These are phyloP conservation scores for Claviceps cyperi DNA, from an alignment of 2,329 filamentous ascomycete species.

Conservation along the genomic window DNA sequence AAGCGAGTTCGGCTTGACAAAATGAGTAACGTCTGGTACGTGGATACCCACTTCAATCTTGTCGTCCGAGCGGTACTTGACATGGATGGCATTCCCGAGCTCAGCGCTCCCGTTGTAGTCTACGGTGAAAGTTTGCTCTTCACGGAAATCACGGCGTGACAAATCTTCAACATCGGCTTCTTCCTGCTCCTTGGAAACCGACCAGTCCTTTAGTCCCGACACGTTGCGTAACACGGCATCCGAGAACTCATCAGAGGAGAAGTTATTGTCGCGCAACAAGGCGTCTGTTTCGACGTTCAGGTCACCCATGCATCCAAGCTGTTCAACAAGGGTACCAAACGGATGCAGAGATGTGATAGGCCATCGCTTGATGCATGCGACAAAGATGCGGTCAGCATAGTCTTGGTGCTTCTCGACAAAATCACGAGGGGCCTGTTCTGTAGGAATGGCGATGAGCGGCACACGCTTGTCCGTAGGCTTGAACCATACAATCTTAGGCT, in stretches of 20 bases:
- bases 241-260: slow-evolving; percentile 91
- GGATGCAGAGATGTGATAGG: slow-evolving; percentile 98
- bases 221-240: slow-evolving; percentile 91
- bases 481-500: slow-evolving; percentile 99
- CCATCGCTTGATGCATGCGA: slow-evolving; percentile 98
- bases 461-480: slow-evolving; percentile 99
- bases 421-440: slow-evolving; percentile 90
- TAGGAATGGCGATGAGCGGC: slow-evolving; percentile 92
- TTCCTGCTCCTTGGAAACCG: slow-evolving; percentile 64
- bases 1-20: slow-evolving; percentile 89
- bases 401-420: slow-evolving; percentile 98
- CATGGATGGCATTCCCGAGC: slow-evolving; percentile 82
- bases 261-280: slow-evolving; percentile 95
- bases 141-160: slow-evolving; percentile 76
- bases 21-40: slow-evolving; percentile 88
- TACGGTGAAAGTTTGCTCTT: slow-evolving; percentile 80
- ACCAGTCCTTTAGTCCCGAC: slow-evolving; percentile 73
- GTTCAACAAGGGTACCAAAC: slow-evolving; percentile 93
- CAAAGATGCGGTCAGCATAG: slow-evolving; percentile 94
- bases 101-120: slow-evolving; percentile 80
- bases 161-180: slow-evolving; percentile 43
- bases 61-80: slow-evolving; percentile 71
- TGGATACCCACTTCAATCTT: slow-evolving; percentile 91
- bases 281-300: slow-evolving; percentile 96
- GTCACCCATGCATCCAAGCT: slow-evolving; percentile 93